phyloP scores from a whole-genome alignment of 371 early-diverging fungal species.

The Rhizomucor pusillus region DNA sequence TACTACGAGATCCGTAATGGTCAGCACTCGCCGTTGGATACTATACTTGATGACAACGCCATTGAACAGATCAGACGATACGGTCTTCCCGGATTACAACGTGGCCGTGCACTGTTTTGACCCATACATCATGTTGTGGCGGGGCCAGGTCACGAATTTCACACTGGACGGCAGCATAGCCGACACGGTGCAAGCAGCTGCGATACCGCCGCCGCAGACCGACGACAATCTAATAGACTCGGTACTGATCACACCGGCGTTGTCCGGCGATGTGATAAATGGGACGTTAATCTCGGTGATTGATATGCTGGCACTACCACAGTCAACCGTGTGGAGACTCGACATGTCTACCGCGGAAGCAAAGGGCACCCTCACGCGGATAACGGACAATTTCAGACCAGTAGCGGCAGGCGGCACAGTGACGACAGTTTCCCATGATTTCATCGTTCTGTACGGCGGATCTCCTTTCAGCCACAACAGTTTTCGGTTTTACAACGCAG shows the following conservation, averaged over 20 bases:
- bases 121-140: constrained; percentile 8
- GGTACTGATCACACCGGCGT: not conserved
- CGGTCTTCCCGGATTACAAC: not conserved
- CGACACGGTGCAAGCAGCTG: constrained; percentile 1
- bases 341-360: not conserved
- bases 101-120: constrained; percentile 16
- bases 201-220: constrained; percentile 1
- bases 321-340: constrained; percentile 4
- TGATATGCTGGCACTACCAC: constrained; percentile 1
- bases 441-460: constrained; percentile 16
- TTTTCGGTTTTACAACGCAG: constrained; percentile 12
- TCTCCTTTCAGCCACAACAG: constrained; percentile 8
- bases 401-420: constrained; percentile 6
- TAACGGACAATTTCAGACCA: constrained; percentile 6
- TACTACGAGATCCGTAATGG: constrained; percentile 4
- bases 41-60: constrained; percentile 4
- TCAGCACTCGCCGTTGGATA: constrained; percentile 11
- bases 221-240: not conserved
- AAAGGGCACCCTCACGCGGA: constrained; percentile 1
- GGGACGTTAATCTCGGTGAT: not conserved
- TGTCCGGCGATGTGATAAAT: not conserved
- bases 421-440: constrained; percentile 7
- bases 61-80: not conserved
- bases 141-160: constrained; percentile 7
- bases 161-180: not conserved